Conservation (phyloP, 768 basidiomycete genomes). For the Agaricus bisporus region DNA sequence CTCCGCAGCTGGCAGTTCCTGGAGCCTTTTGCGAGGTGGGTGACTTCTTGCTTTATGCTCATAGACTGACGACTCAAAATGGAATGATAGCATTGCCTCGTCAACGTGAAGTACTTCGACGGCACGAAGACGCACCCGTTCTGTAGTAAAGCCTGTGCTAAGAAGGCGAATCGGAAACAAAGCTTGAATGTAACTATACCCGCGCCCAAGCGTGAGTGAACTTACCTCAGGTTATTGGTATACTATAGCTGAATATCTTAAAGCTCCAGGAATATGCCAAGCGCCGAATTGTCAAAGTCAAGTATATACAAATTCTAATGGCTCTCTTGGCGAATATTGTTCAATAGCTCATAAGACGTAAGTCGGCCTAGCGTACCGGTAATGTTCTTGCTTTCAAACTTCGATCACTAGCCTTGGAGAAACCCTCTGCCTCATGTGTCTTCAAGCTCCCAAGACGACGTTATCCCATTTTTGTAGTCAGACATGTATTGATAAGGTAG, state of each 20-base stretch:
- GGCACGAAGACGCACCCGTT: constrained; percentile 53
- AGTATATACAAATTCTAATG: constrained; percentile 32
- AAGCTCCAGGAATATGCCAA: constrained; percentile 28
- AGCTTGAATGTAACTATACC: constrained; percentile 12
- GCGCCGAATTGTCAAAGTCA: constrained; percentile 46
- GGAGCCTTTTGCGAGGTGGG: constrained; percentile 15
- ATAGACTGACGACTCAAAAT: background rate
- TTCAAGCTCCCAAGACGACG: constrained; percentile 45
- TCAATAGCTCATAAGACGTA: constrained; percentile 47
- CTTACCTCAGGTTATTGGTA: background rate
- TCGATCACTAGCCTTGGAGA: constrained; percentile 31
- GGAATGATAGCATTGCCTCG: constrained; percentile 44
- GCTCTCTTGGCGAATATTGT: constrained; percentile 39
- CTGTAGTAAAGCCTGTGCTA: constrained; percentile 60
- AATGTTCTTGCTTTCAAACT: background rate
- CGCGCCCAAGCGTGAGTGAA: constrained; percentile 14
- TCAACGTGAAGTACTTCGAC: constrained; percentile 54
- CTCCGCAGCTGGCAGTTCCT: constrained; percentile 2
- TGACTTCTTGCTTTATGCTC: background rate
- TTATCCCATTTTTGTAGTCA: constrained; percentile 60
- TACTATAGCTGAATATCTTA: background rate
- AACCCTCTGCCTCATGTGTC: constrained; percentile 54
- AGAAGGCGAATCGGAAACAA: constrained; percentile 31
- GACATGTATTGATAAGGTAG: constrained; percentile 48
- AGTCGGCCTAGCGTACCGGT: constrained; percentile 8